Evolutionary conservation across 805 yeast species (phyloP).

Genomic region (Pichia rugopelliculosa): DNA sequence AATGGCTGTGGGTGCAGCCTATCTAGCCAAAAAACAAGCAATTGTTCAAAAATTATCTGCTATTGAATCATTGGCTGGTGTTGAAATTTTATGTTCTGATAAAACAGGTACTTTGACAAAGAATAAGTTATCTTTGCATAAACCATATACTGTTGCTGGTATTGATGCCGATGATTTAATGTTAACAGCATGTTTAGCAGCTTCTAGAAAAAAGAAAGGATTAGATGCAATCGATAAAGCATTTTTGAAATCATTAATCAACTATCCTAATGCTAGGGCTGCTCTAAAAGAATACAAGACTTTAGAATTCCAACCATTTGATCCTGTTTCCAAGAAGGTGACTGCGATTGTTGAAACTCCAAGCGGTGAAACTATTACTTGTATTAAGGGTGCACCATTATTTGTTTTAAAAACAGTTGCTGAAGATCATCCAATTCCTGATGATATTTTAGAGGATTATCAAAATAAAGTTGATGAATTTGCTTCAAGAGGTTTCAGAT

Average conservation of each 20-base stretch:
- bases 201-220: slow-evolving; percentile 92
- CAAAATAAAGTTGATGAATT: slow-evolving; percentile 95
- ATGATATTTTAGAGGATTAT: slow-evolving; percentile 85
- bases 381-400: slow-evolving; percentile 97
- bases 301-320: slow-evolving; percentile 92
- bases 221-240: slow-evolving; percentile 92
- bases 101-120: slow-evolving; percentile 93
- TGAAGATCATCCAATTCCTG: slow-evolving; percentile 93
- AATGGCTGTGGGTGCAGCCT: slow-evolving; percentile 97
- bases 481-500: slow-evolving; percentile 97
- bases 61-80: slow-evolving; percentile 92
- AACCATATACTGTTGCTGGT: slow-evolving; percentile 92
- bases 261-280: slow-evolving; percentile 84
- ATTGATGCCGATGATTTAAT: slow-evolving; percentile 85
- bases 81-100: slow-evolving; percentile 89
- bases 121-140: slow-evolving; percentile 85
- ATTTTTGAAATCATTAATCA: slow-evolving; percentile 75
- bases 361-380: slow-evolving; percentile 86
- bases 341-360: slow-evolving; percentile 91
- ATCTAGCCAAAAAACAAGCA: slow-evolving; percentile 89
- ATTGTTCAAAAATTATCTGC: slow-evolving; percentile 90
- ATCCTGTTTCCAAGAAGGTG: slow-evolving; percentile 95
- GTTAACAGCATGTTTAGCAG: slow-evolving; percentile 93
- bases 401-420: slow-evolving; percentile 93
- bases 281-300: slow-evolving; percentile 91